A percentile compares a stretch with the other conserved stretches of the same genome.
These are phyloP conservation scores for Inosperma sp. DNA, from an alignment of 768 basidiomycete genomes.

Conservation along the genomic window DNA sequence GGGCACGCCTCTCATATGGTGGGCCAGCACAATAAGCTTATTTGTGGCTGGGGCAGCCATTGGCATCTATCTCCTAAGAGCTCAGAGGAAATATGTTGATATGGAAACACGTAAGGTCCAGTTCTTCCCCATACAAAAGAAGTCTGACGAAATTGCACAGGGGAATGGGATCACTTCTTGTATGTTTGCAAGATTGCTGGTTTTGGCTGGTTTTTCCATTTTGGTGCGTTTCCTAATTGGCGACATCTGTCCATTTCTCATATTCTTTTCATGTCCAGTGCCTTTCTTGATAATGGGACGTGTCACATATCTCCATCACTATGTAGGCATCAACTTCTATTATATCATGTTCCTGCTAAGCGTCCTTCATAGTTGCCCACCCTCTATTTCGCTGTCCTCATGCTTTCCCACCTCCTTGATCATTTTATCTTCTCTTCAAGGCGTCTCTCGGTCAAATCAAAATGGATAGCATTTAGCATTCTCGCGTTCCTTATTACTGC, in stretches of 20 bases:
- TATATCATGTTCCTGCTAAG: neutral
- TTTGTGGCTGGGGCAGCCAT: slow-evolving; percentile 47
- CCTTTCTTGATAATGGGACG: slow-evolving; percentile 99
- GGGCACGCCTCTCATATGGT: slow-evolving; percentile 92
- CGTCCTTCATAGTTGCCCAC: slow-evolving; percentile 71
- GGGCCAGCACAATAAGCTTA: slow-evolving; percentile 71
- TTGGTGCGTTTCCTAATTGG: slow-evolving; percentile 47
- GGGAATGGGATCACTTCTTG: slow-evolving; percentile 92
- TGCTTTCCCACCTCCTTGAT: slow-evolving; percentile 87
- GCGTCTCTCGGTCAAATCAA: slow-evolving; percentile 57
- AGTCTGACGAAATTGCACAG: slow-evolving; percentile 29
- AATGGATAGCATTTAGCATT: slow-evolving; percentile 66
- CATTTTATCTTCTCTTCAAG: slow-evolving; percentile 85
- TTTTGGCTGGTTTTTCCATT: slow-evolving; percentile 91
- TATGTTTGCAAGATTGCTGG: slow-evolving; percentile 91
- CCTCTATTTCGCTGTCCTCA: slow-evolving; percentile 92
- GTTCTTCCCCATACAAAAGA: neutral
- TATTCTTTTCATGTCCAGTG: slow-evolving; percentile 40
- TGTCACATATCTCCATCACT: slow-evolving; percentile 94
- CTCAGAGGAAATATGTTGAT: slow-evolving; percentile 86
- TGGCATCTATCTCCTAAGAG: slow-evolving; percentile 70
- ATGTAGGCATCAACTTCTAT: slow-evolving; percentile 50
- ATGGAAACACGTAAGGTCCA: slow-evolving; percentile 73
- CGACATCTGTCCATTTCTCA: neutral
- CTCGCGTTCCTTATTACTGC: slow-evolving; percentile 54